Evolutionary conservation across 805 yeast species (phyloP), one percentile per base, ranked within the genome.

Genomic region (Candida parachauliodes): DNA sequence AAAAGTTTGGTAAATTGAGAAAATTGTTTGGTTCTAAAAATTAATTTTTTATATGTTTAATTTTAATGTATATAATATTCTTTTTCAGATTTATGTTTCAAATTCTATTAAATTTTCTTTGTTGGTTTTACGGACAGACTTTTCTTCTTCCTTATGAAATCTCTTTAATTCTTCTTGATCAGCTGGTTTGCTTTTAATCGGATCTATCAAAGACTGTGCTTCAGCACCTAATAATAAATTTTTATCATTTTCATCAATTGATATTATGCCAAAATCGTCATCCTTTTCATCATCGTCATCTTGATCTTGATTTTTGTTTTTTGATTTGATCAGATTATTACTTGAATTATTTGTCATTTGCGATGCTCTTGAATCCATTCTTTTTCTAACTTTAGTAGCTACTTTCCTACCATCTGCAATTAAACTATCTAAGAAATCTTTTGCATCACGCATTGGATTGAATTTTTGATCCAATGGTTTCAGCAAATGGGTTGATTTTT

Each of bases 331-430:
- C n/a, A 67, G 69, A 27, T 51, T 37, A 26, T 39, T 45, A 11
- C 51, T 53, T 18, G 43, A 34, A 14, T 39, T 34, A 30, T 30
- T 28, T n/a, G 36, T 19, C 38, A 40, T 28, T 26, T 43, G 36
- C 14, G 47, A 37, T 2, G 83, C 76, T 8, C 76, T 79, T 11
- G 82, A 78, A 55, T 88, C 96, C 74, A 88, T 88, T 46, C 95
- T 80, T 47, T 83, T 81, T 47, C 91, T 79, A 3, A 93, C 94
- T 53, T 88, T 89, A 37, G 76, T 79, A 1, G 98, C 98, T 10
- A 91, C 95, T 40, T 91, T 77, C 55, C 87, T 73, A 4, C 98
- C 97, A 62, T 93, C 97, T 0, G 94, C 93, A 43, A 91, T 72
- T 41, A 93, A 71, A 8, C 93, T 91, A 57, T 88, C 95, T 62